Percentiles rank a stretch among this genome's conserved stretches.
Evolutionary conservation across 768 basidiomycete genomes (phyloP).

Genomic region (Postia placenta): DNA sequence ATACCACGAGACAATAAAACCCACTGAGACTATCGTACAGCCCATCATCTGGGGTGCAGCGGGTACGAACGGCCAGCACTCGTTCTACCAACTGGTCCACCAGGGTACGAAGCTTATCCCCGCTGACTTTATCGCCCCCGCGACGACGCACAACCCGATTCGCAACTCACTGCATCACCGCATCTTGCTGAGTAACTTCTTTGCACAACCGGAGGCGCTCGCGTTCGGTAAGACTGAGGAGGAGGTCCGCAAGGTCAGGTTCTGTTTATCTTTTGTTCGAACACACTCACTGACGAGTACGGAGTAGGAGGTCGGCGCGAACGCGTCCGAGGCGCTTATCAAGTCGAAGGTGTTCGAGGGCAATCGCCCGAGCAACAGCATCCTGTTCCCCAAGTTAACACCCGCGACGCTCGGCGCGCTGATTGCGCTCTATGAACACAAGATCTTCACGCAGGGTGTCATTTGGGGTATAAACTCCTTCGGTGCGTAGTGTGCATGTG

Average conservation of each 20-base stretch:
- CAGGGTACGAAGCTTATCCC: conserved; percentile 92
- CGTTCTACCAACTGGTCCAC: conserved; percentile 97
- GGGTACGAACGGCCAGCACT: conserved; percentile 98
- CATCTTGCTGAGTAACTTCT: conserved; percentile 96
- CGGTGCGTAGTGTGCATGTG: conserved; percentile 50
- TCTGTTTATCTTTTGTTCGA: not conserved
- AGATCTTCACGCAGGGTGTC: conserved; percentile 96
- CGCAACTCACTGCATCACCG: conserved; percentile 87
- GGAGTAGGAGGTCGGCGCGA: conserved; percentile 51
- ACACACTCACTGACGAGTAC: too few species aligned
- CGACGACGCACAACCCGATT: conserved; percentile 88
- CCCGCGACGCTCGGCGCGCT: conserved; percentile 85
- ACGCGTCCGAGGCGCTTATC: conserved; percentile 76
- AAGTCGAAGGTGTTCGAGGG: conserved; percentile 99
- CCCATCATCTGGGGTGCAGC: conserved; percentile 99
- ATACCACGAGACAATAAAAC: too few species aligned
- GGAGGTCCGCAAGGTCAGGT: conserved; percentile 48
- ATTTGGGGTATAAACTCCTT: conserved; percentile 99
- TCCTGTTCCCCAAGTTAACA: conserved; percentile 90
- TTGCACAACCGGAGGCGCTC: conserved; percentile 95
- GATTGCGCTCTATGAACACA: conserved; percentile 94
- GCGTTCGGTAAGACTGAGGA: conserved; percentile 97
- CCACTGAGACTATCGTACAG: too few species aligned
- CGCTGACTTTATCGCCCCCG: conserved; percentile 87
- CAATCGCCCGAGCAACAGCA: conserved; percentile 94